Conservation (phyloP, 176 grass and related monocot species). For the Puccinellia tenuiflora region DNA sequence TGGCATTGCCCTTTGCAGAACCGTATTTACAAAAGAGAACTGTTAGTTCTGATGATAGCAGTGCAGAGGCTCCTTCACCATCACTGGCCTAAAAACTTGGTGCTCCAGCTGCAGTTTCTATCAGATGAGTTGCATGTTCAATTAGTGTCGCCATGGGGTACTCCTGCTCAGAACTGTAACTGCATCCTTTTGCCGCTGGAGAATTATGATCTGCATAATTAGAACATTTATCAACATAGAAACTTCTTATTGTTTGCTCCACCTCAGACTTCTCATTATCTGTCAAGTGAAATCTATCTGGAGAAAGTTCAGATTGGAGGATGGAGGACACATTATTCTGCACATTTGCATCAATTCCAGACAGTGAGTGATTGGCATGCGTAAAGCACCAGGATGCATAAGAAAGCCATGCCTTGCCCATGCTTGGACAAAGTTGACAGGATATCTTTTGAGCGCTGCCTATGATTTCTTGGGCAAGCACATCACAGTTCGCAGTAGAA, state of each 20-base stretch:
- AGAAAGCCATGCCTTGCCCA: slow-evolving; percentile 89
- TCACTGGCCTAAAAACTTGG: slow-evolving; percentile 65
- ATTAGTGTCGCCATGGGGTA: slow-evolving; percentile 37
- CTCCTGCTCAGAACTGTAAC: slow-evolving; percentile 30
- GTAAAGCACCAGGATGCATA: slow-evolving; percentile 94
- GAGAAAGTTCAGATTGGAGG: slow-evolving; percentile 72
- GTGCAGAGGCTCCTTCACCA: slow-evolving; percentile 50
- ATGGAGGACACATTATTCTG: slow-evolving; percentile 48
- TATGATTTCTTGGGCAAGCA: slow-evolving; percentile 73
- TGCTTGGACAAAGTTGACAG: slow-evolving; percentile 67
- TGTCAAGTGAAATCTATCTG: slow-evolving; percentile 59
- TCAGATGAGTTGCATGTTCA: slow-evolving; percentile 48
- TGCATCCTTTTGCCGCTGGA: slow-evolving; percentile 18
- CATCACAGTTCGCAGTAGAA: slow-evolving; percentile 35
- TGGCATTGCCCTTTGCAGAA: slow-evolving; percentile 35
- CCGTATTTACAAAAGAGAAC: slow-evolving; percentile 53
- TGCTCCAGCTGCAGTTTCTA: slow-evolving; percentile 66
- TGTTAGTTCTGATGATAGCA: slow-evolving; percentile 63
- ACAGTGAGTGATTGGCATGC: slow-evolving; percentile 56
- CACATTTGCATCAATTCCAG: slow-evolving; percentile 41
- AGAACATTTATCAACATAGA: slow-evolving; percentile 45
- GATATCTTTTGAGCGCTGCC: slow-evolving; percentile 64
- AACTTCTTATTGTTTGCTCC: slow-evolving; percentile 49
- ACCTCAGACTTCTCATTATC: slow-evolving; percentile 66
- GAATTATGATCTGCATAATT: slow-evolving; percentile 10